These are phyloP conservation scores for Talaromyces ruber DNA, from an alignment of 495 filamentous ascomycete genomes.

Conservation along the genomic window DNA sequence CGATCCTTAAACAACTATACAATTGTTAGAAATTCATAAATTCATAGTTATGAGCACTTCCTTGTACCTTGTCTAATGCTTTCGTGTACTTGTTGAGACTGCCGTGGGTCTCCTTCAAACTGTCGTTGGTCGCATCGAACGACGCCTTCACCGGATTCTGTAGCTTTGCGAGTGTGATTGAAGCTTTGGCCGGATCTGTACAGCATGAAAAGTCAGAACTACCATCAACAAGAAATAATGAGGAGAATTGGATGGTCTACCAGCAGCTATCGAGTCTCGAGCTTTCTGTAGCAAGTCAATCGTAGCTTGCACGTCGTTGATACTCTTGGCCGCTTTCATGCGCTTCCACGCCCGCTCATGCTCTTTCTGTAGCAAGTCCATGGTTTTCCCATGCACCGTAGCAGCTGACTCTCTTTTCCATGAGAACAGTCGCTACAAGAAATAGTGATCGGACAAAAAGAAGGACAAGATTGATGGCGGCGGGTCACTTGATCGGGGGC, in stretches of 20 bases:
- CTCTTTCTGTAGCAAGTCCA: conserved; percentile 69
- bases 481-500: not conserved
- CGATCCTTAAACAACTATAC: conserved; percentile 67
- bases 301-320: conserved; percentile 69
- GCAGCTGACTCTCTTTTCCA: not conserved
- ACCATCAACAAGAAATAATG: not conserved
- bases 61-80: conserved; percentile 64
- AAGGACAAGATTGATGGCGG: not conserved
- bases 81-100: conserved; percentile 75
- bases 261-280: conserved; percentile 56
- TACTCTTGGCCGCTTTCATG: conserved; percentile 58
- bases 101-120: conserved; percentile 70
- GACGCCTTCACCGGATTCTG: conserved; percentile 73
- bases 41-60: conserved; percentile 2
- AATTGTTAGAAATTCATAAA: not conserved
- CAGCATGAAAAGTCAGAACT: conserved; percentile 5
- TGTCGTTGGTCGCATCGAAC: conserved; percentile 69
- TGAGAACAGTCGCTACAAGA: not conserved
- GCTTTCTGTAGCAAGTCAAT: conserved; percentile 69
- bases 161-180: conserved; percentile 67
- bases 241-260: conserved; percentile 29
- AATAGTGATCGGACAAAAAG: not conserved
- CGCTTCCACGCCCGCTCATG: conserved; percentile 59
- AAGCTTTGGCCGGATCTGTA: conserved; percentile 59
- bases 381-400: conserved; percentile 19